Evolutionary conservation across 129 eudicot species (phyloP).

Genomic region (Artemisia annua): DNA sequence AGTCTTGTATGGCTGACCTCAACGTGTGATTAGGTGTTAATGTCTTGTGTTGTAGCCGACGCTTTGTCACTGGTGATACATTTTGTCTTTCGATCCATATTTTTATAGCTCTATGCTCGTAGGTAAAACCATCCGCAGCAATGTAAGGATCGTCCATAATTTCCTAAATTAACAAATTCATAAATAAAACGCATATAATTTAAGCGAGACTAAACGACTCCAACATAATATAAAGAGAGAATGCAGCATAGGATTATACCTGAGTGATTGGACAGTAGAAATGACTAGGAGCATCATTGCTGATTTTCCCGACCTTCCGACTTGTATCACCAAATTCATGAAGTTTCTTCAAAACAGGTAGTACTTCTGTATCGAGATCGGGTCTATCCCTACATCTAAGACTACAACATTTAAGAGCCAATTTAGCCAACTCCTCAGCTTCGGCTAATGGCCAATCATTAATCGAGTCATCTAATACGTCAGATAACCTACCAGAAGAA

Average conservation of each 20-base stretch:
- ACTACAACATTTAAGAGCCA: constrained; percentile 65
- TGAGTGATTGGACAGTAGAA: constrained; percentile 84
- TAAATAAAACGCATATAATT: constrained; percentile 10
- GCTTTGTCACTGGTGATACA: constrained; percentile 77
- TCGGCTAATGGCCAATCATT: constrained; percentile 69
- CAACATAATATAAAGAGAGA: neutral
- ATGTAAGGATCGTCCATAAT: constrained; percentile 82
- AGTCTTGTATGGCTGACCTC: constrained; percentile 77
- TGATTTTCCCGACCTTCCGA: constrained; percentile 28
- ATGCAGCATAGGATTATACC: constrained; percentile 35
- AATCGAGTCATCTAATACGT: constrained; percentile 63
- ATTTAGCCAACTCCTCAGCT: constrained; percentile 58
- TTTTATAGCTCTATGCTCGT: constrained; percentile 76
- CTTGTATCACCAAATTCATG: constrained; percentile 61
- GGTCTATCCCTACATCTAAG: constrained; percentile 92
- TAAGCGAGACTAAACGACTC: constrained; percentile 9
- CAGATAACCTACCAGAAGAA: constrained; percentile 36
- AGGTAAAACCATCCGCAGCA: constrained; percentile 90
- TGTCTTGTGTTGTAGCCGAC: constrained; percentile 50
- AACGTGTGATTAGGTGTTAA: constrained; percentile 72
- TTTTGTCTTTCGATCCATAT: constrained; percentile 71
- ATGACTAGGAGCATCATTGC: constrained; percentile 57
- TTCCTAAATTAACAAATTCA: constrained; percentile 45
- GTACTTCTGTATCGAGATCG: constrained; percentile 71
- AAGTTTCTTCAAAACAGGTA: constrained; percentile 72